Evolutionary conservation across 2,329 filamentous ascomycete genomes (phyloP).

Genomic region (Pyrenophora graminea): DNA sequence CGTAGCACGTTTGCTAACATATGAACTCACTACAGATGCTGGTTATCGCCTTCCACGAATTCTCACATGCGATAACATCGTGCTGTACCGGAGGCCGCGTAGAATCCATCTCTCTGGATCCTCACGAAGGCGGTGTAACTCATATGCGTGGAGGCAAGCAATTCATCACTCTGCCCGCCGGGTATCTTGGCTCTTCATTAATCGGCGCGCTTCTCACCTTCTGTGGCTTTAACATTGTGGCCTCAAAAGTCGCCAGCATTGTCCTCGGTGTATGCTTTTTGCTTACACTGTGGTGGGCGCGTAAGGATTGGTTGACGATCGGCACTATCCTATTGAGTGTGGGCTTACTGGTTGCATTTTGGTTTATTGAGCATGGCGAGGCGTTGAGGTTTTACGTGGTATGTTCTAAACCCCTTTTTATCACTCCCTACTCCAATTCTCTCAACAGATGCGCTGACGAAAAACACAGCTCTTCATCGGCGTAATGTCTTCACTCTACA

Average conservation of each 20-base stretch:
- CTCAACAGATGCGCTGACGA: neutral
- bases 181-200: slow-evolving; percentile 76
- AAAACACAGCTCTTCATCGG: slow-evolving; percentile 69
- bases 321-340: slow-evolving; percentile 71
- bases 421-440: too few relatives aligned
- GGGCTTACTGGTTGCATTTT: slow-evolving; percentile 71
- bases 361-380: slow-evolving; percentile 79
- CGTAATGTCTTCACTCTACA: slow-evolving; percentile 80
- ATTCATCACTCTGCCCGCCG: slow-evolving; percentile 74
- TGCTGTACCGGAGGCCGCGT: slow-evolving; percentile 74
- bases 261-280: slow-evolving; percentile 74
- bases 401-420: slow-evolving; percentile 35
- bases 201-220: slow-evolving; percentile 79
- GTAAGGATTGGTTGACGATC: slow-evolving; percentile 77
- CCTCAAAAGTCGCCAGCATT: slow-evolving; percentile 77
- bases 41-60: slow-evolving; percentile 80
- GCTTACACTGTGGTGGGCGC: slow-evolving; percentile 80
- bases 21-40: slow-evolving; percentile 42
- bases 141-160: slow-evolving; percentile 74
- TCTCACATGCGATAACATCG: slow-evolving; percentile 74
- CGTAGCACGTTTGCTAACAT: neutral
- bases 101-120: slow-evolving; percentile 74
- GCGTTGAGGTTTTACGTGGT: slow-evolving; percentile 72
- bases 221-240: slow-evolving; percentile 80
- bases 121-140: slow-evolving; percentile 76